phyloP scores from a whole-genome alignment of 192 early-diverging fungal genomes.

The Coemansia sp. region DNA sequence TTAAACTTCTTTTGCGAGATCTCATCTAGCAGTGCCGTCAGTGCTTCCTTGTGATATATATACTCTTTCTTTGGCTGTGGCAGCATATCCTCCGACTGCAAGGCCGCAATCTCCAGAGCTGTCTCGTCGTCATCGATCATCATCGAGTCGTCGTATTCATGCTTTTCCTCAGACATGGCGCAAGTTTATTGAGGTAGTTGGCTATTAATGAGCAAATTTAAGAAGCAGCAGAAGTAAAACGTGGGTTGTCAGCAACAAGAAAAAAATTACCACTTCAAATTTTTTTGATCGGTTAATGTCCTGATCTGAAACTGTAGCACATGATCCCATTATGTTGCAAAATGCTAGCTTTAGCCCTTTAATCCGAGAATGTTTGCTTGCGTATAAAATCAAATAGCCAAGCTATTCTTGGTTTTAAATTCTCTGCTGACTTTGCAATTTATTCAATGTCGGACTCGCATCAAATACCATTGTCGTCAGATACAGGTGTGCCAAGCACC shows the following conservation, averaged over 20 bases:
- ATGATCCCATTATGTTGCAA: neutral
- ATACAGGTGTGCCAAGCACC: neutral
- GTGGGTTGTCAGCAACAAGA: neutral
- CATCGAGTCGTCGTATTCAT: conserved; percentile 21
- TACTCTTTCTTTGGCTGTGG: conserved; percentile 33
- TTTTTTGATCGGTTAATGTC: conserved; percentile 1
- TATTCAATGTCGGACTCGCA: neutral
- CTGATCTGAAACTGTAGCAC: neutral
- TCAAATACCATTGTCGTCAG: neutral
- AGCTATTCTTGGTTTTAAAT: neutral
- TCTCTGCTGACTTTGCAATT: neutral
- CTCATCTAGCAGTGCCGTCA: conserved; percentile 60
- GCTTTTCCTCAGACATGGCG: conserved; percentile 5
- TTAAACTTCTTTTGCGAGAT: conserved; percentile 63
- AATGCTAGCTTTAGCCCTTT: neutral
- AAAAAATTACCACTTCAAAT: neutral
- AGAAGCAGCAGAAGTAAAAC: neutral
- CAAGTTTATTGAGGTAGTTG: neutral
- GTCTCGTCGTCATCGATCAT: conserved; percentile 50
- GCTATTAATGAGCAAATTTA: neutral
- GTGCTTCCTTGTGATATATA: conserved; percentile 53
- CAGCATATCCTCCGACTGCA: conserved; percentile 26
- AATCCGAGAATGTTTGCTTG: neutral
- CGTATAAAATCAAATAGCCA: neutral
- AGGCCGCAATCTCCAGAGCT: conserved; percentile 51